phyloP scores from a whole-genome alignment of 2,329 filamentous ascomycete genomes.

The Epichloe brachyelytri region DNA sequence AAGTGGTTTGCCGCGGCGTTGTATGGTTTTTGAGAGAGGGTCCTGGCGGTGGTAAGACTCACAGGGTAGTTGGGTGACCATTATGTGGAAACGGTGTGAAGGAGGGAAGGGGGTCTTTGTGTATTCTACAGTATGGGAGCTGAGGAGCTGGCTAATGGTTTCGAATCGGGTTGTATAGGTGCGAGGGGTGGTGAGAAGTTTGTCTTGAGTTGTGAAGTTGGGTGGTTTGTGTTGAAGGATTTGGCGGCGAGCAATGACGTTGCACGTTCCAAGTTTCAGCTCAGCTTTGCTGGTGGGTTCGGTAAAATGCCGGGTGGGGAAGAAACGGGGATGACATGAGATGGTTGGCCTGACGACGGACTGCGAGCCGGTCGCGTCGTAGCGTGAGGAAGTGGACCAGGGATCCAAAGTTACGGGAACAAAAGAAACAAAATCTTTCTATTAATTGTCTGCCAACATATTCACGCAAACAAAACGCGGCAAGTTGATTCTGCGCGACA shows the following conservation, averaged over 20 bases:
- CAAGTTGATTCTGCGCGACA: not conserved
- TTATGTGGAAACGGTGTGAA: slow-evolving; percentile 16
- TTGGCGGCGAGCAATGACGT: slow-evolving; percentile 3
- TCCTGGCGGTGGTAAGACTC: slow-evolving; percentile 12
- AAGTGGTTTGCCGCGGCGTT: not conserved
- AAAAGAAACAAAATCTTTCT: not conserved
- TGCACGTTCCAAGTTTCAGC: not conserved
- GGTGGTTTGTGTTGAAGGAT: not conserved
- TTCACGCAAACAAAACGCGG: not conserved
- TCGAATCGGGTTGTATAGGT: not conserved
- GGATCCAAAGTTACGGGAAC: not conserved
- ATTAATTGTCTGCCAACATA: no score
- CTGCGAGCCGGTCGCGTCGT: not conserved
- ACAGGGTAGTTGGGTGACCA: slow-evolving; percentile 38
- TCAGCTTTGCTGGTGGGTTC: not conserved
- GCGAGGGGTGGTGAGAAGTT: not conserved
- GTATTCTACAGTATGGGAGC: not conserved
- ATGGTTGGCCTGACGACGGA: slow-evolving; percentile 8
- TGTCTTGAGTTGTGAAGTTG: not conserved
- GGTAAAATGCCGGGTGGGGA: slow-evolving; percentile 2
- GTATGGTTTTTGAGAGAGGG: not conserved
- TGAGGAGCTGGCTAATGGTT: no score
- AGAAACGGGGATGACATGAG: not conserved
- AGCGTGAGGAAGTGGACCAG: not conserved
- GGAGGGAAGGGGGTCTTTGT: not conserved